Conservation (phyloP, 163 green algal species). For the Coccomyxa subellipsoidea region DNA sequence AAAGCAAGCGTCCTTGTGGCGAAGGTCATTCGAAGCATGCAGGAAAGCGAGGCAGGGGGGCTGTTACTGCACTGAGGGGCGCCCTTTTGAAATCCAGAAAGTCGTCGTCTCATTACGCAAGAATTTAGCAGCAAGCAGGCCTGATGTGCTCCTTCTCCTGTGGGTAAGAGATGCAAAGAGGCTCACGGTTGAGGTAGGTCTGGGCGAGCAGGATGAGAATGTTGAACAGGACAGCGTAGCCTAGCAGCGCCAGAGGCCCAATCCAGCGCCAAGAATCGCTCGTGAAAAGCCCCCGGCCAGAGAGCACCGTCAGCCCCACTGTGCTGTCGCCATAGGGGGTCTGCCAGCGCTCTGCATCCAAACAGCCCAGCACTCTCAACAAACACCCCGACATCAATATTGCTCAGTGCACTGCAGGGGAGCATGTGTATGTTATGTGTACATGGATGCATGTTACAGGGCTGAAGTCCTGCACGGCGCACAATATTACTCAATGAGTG, state of each 20-base stretch:
- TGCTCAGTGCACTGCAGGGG: neutral
- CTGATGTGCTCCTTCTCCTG: neutral
- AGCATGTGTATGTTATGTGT: neutral
- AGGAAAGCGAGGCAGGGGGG: too few relatives aligned
- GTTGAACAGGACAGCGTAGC: conserved; percentile 25
- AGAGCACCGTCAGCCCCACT: neutral
- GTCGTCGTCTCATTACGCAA: too few relatives aligned
- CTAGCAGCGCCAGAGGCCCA: conserved; percentile 11
- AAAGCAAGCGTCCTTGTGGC: too few relatives aligned
- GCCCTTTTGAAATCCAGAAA: too few relatives aligned
- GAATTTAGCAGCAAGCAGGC: too few relatives aligned
- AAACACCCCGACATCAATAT: neutral
- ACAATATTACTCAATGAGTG: too few relatives aligned
- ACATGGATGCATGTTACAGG: too few relatives aligned
- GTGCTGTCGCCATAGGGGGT: neutral
- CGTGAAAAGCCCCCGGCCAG: neutral
- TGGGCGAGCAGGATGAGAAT: conserved; percentile 21
- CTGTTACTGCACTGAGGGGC: too few relatives aligned
- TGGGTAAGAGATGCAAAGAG: neutral
- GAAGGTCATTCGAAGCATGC: too few relatives aligned
- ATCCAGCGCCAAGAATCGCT: conserved; percentile 17
- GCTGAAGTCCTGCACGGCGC: too few relatives aligned
- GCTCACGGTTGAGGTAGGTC: conserved; percentile 14
- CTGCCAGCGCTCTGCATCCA: neutral
- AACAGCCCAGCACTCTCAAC: too few relatives aligned